Conservation (phyloP, 1,139 yeast genomes). For the Suhomyces bokatorum region DNA sequence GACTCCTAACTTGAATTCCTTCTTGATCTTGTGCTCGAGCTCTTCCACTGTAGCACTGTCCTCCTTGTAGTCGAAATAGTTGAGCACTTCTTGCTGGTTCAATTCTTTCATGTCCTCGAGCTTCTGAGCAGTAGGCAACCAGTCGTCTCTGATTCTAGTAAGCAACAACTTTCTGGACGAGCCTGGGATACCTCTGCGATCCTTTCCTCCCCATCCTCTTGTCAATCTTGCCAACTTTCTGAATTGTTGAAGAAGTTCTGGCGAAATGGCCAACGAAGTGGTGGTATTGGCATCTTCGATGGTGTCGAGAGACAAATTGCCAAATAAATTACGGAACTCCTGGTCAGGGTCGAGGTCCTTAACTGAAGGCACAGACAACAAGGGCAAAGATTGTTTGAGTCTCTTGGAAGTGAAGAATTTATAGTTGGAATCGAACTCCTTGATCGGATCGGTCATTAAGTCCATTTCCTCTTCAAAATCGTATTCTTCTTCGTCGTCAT, state of each 20-base stretch:
- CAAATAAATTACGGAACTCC: slow-evolving; percentile 74
- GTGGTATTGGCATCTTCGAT: slow-evolving; percentile 73
- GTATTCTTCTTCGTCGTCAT: slow-evolving; percentile 23
- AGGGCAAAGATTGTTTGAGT: slow-evolving; percentile 36
- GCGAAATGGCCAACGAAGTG: slow-evolving; percentile 57
- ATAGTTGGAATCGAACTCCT: slow-evolving; percentile 41
- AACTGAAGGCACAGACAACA: slow-evolving; percentile 46
- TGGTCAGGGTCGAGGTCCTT: slow-evolving; percentile 76
- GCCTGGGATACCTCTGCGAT: slow-evolving; percentile 71
- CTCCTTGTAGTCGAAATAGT: slow-evolving; percentile 44
- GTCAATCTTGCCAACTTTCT: slow-evolving; percentile 61
- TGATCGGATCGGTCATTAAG: slow-evolving; percentile 37
- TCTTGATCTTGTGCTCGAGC: slow-evolving; percentile 39
- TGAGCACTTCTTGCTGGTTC: slow-evolving; percentile 37
- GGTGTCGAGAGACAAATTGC: slow-evolving; percentile 66
- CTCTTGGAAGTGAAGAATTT: slow-evolving; percentile 46
- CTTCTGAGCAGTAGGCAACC: slow-evolving; percentile 71
- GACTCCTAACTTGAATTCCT: slow-evolving; percentile 51
- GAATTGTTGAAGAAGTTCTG: slow-evolving; percentile 65
- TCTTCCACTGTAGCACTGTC: slow-evolving; percentile 31
- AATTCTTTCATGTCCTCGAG: slow-evolving; percentile 66
- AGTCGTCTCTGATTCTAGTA: slow-evolving; percentile 76
- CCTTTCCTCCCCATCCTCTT: slow-evolving; percentile 84
- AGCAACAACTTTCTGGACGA: slow-evolving; percentile 64
- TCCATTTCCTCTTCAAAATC: slow-evolving; percentile 36